Conservation (phyloP, 768 basidiomycete genomes). For the Phylloporus rhodoxanthus region DNA sequence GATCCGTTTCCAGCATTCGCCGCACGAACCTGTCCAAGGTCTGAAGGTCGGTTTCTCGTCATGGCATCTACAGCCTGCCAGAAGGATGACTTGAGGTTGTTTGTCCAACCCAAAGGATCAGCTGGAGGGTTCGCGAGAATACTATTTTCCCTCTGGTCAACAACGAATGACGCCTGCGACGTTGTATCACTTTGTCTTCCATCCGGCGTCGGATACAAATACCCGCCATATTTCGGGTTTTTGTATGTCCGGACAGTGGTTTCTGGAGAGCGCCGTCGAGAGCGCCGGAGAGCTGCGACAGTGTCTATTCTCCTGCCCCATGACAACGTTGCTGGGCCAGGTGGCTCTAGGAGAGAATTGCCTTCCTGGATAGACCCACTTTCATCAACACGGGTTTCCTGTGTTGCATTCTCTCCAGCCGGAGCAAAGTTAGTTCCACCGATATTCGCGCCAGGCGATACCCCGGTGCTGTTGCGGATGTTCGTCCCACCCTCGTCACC, state of each 20-base stretch:
- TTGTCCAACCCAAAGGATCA: conserved; percentile 36
- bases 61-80: conserved; percentile 47
- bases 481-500: conserved; percentile 28
- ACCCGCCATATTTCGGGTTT: conserved; percentile 11
- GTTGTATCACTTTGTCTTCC: background rate
- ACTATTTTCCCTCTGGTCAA: background rate
- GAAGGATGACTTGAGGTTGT: conserved; percentile 39
- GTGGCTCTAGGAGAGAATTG: conserved; percentile 9
- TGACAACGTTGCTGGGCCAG: conserved; percentile 20
- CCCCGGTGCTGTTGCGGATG: background rate
- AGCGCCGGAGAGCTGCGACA: conserved; percentile 18
- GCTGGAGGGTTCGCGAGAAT: background rate
- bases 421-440: background rate
- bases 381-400: background rate
- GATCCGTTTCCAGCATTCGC: conserved; percentile 7
- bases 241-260: conserved; percentile 4
- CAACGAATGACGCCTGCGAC: background rate
- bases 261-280: conserved; percentile 6
- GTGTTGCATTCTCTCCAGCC: background rate
- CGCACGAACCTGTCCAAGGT: background rate
- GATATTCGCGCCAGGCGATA: background rate
- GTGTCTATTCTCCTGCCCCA: conserved; percentile 28
- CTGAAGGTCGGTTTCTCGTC: conserved; percentile 36
- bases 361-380: background rate
- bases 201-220: conserved; percentile 8